A percentile compares a stretch with the other conserved stretches of the same genome.
Conservation (phyloP, 2,329 filamentous ascomycete species). For the Fusarium sp. region DNA sequence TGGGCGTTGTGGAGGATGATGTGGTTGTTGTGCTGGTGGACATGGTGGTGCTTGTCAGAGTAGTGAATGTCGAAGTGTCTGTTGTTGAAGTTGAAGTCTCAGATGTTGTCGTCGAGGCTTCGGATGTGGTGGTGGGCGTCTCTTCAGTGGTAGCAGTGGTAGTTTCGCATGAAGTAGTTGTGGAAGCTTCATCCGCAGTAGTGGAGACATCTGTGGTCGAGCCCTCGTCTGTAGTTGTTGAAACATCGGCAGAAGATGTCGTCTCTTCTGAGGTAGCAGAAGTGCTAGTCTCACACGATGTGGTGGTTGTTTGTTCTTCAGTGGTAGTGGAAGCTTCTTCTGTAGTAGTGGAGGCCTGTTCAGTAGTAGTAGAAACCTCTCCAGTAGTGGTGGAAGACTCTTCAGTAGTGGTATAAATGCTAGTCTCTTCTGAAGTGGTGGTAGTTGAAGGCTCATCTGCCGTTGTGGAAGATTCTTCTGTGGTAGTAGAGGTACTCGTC, state of each 20-base stretch:
- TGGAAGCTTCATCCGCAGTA: background rate
- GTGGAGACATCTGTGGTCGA: background rate
- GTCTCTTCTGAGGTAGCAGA: background rate
- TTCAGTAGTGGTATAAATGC: background rate
- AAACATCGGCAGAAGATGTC: background rate
- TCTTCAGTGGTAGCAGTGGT: background rate
- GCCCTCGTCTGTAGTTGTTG: background rate
- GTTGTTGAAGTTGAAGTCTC: conserved; percentile 1
- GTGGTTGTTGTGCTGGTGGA: conserved; percentile 9
- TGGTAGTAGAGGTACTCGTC: background rate
- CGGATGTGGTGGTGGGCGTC: background rate
- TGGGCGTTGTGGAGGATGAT: conserved; percentile 6
- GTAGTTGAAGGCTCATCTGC: background rate
- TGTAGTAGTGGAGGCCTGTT: background rate
- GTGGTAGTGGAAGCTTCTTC: background rate
- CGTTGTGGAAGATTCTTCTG: background rate
- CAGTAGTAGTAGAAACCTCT: conserved; percentile 2
- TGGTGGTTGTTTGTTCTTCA: background rate
- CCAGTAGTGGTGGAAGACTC: conserved; percentile 1
- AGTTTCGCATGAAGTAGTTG: background rate
- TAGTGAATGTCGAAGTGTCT: background rate
- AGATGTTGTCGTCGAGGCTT: conserved; percentile 12
- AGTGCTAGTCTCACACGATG: background rate
- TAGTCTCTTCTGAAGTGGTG: background rate
- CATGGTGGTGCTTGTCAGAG: conserved; percentile 5